Percentiles rank a stretch among this genome's conserved stretches.
Conservation (phyloP, 2,329 filamentous ascomycete genomes). For the Diplodia corticola region DNA sequence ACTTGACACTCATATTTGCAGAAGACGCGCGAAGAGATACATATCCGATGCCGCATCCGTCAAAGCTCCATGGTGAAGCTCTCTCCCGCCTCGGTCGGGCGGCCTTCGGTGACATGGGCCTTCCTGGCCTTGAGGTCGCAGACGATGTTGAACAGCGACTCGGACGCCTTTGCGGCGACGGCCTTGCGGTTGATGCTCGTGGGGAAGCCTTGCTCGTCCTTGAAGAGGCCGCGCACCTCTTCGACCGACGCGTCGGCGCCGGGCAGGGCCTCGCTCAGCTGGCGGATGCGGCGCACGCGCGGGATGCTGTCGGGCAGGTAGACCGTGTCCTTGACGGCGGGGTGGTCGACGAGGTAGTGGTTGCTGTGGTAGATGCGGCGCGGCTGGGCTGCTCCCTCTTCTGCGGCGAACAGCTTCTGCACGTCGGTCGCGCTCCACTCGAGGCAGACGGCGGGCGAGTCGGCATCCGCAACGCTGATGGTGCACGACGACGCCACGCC, state of each 20-base stretch:
- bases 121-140: conserved; percentile 38
- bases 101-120: conserved; percentile 34
- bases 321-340: conserved; percentile 42
- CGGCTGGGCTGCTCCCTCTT: conserved; percentile 26
- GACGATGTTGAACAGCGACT: conserved; percentile 38
- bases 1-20: no score
- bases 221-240: conserved; percentile 31
- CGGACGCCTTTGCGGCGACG: background rate
- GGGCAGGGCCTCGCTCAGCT: conserved; percentile 31
- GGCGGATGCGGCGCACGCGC: conserved; percentile 41
- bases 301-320: conserved; percentile 46
- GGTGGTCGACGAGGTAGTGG: conserved; percentile 44
- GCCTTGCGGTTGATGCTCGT: conserved; percentile 34
- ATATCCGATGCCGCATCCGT: background rate
- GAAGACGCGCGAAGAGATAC: no score
- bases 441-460: conserved; percentile 47
- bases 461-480: conserved; percentile 54
- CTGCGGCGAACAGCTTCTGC: conserved; percentile 31
- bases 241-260: conserved; percentile 28
- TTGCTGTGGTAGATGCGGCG: conserved; percentile 42
- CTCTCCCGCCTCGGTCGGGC: conserved; percentile 35
- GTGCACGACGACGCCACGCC: conserved; percentile 57
- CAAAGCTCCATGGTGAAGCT: conserved; percentile 29
- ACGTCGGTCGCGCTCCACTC: conserved; percentile 42
- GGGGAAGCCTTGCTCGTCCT: conserved; percentile 22